Conservation (phyloP, 345 rosid species). For the Melaleuca quinquenervia region DNA sequence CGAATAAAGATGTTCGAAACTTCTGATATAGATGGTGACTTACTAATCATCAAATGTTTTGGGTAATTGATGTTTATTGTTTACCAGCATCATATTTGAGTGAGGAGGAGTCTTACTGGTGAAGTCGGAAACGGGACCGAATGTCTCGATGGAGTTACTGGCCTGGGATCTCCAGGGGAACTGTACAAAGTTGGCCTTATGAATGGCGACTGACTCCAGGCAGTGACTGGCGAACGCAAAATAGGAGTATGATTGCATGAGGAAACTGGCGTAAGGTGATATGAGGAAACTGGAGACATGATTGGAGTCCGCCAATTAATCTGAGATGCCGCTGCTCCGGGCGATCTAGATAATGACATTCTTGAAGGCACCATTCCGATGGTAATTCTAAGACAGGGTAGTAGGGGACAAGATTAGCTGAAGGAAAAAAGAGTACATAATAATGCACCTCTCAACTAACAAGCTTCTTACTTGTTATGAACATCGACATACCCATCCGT, state of each 20-base stretch:
- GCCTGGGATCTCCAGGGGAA: conserved; percentile 31
- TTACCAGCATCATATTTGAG: background rate
- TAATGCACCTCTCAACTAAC: background rate
- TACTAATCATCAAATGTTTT: background rate
- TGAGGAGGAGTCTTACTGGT: background rate
- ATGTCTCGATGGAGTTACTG: conserved; percentile 11
- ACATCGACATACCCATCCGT: conserved; percentile 56
- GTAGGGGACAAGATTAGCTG: background rate
- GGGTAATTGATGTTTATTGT: background rate
- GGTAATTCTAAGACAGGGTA: conserved; percentile 24
- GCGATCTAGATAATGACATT: conserved; percentile 25
- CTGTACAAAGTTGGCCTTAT: conserved; percentile 29
- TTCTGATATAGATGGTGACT: background rate
- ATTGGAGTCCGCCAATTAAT: conserved; percentile 11
- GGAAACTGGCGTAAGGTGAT: conserved; percentile 28
- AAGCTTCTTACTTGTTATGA: conserved; percentile 34
- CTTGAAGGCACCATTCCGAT: conserved; percentile 35
- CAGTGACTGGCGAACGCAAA: conserved; percentile 44
- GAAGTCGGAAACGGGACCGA: background rate
- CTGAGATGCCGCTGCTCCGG: conserved; percentile 16
- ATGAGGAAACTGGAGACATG: conserved; percentile 35
- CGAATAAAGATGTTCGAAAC: background rate
- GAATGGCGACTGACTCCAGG: conserved; percentile 33
- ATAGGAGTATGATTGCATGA: conserved; percentile 29
- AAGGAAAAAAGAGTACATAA: background rate